Conservation (phyloP, 2,329 filamentous ascomycete species). For the Colletotrichum sp. region DNA sequence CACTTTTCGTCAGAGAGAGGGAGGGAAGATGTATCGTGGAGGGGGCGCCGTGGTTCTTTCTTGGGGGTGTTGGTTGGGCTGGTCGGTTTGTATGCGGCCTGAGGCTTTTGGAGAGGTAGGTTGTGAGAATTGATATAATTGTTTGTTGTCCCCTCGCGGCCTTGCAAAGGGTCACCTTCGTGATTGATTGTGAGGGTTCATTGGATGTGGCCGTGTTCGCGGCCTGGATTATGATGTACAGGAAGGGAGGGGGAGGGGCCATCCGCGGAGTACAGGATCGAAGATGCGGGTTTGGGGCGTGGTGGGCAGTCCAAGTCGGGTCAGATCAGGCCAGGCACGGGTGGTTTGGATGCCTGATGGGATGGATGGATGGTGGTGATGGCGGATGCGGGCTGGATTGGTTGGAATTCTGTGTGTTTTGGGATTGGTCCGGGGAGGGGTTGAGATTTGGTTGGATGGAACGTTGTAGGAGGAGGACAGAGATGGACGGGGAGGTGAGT, state of each 20-base stretch:
- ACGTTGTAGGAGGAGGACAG: neutral
- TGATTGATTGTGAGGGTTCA: neutral
- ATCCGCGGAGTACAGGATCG: conserved; percentile 10
- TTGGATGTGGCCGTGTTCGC: neutral
- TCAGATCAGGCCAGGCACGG: neutral
- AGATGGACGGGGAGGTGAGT: neutral
- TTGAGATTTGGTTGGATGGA: neutral
- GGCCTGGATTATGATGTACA: neutral
- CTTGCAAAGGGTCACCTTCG: neutral
- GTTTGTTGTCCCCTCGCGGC: neutral
- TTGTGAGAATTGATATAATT: neutral
- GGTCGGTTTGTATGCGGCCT: neutral
- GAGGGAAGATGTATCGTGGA: neutral
- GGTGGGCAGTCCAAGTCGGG: neutral
- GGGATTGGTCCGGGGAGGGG: neutral
- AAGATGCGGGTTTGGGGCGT: conserved; percentile 7
- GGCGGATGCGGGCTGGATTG: neutral
- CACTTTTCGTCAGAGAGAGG: neutral
- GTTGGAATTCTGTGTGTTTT: neutral
- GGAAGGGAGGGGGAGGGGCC: neutral
- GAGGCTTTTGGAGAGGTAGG: neutral
- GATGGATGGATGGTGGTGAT: neutral
- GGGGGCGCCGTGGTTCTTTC: neutral
- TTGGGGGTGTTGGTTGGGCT: neutral
- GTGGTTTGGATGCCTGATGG: neutral